Conservation (phyloP, 2,329 filamentous ascomycete genomes). For the Fusarium miscanthi region DNA sequence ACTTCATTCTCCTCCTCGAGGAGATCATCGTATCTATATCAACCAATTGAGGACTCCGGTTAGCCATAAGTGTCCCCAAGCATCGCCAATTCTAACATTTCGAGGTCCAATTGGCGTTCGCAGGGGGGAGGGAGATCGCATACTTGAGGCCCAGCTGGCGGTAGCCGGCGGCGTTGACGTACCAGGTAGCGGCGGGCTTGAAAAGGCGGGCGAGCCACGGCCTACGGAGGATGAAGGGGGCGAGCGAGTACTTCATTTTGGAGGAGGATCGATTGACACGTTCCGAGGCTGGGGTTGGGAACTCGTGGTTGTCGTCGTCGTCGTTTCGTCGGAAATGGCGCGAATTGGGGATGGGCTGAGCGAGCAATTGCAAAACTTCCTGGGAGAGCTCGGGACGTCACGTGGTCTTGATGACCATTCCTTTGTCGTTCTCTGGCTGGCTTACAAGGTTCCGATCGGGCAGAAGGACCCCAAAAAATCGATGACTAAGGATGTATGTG, state of each 20-base stretch:
- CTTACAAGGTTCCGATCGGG: slow-evolving; percentile 19
- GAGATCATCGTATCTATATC: slow-evolving; percentile 86
- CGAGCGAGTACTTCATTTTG: slow-evolving; percentile 77
- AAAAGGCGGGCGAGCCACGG: slow-evolving; percentile 85
- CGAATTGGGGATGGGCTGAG: slow-evolving; percentile 51
- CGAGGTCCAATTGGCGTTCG: slow-evolving; percentile 35
- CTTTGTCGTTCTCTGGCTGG: slow-evolving; percentile 38
- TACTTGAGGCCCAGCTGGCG: slow-evolving; percentile 92
- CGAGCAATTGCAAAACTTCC: slow-evolving; percentile 45
- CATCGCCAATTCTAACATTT: slow-evolving; percentile 1
- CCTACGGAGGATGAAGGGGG: slow-evolving; percentile 81
- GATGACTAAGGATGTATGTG: slow-evolving; percentile 3
- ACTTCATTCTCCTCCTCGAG: slow-evolving; percentile 91
- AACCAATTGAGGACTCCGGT: slow-evolving; percentile 34
- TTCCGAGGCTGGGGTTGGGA: slow-evolving; percentile 29
- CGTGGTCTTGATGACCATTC: slow-evolving; percentile 50
- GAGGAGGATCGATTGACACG: slow-evolving; percentile 45
- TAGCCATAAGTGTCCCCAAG: slow-evolving; percentile 34
- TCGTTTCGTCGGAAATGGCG: slow-evolving; percentile 47
- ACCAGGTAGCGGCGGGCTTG: slow-evolving; percentile 87
- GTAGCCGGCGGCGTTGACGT: slow-evolving; percentile 89
- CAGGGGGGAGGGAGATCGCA: slow-evolving; percentile 42
- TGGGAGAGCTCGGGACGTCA: slow-evolving; percentile 49
- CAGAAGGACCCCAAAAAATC: slow-evolving; percentile 17
- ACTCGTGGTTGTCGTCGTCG: slow-evolving; percentile 41